Conservation (phyloP, 2,329 filamentous ascomycete species). For the Sporothrix pseudoabietina region DNA sequence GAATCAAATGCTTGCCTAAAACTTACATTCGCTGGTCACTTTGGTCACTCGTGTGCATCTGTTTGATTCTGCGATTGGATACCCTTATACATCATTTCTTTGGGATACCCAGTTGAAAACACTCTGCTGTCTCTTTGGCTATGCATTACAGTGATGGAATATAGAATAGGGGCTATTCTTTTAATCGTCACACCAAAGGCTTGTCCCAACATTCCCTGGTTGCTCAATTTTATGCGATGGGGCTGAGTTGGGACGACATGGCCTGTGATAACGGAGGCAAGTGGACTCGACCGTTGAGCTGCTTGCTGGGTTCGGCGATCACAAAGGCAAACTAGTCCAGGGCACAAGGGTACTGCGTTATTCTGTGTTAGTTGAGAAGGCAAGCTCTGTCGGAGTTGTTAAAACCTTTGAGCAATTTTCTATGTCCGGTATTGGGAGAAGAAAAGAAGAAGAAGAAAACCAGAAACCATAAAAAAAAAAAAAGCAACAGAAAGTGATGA, state of each 20-base stretch:
- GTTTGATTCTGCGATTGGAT: neutral
- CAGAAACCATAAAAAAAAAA: neutral
- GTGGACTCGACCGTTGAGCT: neutral
- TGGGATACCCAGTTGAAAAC: neutral
- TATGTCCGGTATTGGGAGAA: neutral
- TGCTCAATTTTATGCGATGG: neutral
- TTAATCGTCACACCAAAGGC: neutral
- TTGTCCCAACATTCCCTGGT: neutral
- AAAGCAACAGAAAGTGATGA: neutral
- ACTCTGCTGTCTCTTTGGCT: neutral
- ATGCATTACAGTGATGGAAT: neutral
- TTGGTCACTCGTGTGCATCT: neutral
- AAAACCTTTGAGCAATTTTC: neutral
- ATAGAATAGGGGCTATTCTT: neutral
- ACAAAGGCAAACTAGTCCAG: neutral
- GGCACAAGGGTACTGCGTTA: too few relatives aligned
- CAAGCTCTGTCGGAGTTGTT: neutral
- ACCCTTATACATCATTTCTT: neutral
- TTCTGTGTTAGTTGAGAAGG: neutral
- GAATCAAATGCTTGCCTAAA: neutral
- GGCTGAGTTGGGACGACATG: slow-evolving; percentile 25
- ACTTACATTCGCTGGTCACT: neutral
- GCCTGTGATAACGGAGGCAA: slow-evolving; percentile 4
- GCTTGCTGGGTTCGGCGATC: neutral
- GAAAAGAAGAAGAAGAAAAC: neutral